Conservation (phyloP, 768 basidiomycete genomes). For the Leucosporidium scottii region DNA sequence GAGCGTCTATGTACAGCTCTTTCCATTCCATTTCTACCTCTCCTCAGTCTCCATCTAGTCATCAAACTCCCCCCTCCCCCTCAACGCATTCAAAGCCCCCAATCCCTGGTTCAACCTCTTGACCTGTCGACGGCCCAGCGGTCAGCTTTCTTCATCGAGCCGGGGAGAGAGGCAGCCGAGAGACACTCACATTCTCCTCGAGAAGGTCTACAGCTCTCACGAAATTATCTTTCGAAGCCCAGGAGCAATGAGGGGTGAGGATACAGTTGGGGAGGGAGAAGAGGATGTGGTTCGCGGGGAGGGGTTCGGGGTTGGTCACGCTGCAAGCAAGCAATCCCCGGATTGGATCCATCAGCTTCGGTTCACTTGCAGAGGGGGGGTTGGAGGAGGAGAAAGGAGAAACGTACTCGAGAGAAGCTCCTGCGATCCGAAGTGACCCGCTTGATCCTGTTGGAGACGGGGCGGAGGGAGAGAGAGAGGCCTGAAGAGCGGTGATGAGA, state of each 20-base stretch:
- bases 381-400: too few species aligned
- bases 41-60: neutral
- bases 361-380: neutral
- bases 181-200: constrained; percentile 31
- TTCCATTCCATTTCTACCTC: too few species aligned
- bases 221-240: constrained; percentile 39
- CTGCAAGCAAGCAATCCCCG: neutral
- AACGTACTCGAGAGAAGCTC: constrained; percentile 3
- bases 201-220: constrained; percentile 40
- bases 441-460: too few species aligned
- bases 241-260: constrained; percentile 42
- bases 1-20: too few species aligned
- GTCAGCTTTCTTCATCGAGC: too few species aligned
- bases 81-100: constrained; percentile 2
- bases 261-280: constrained; percentile 40
- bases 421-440: neutral
- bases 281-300: constrained; percentile 40
- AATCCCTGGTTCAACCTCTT: neutral
- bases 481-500: constrained; percentile 1
- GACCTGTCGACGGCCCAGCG: too few species aligned
- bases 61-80: neutral
- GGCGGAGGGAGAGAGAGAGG: neutral
- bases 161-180: too few species aligned
- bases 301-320: constrained; percentile 45
- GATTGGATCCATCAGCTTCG: too few species aligned